Evolutionary conservation across 345 rosid genomes (phyloP).

Genomic region (Lagerstroemia speciosa): DNA sequence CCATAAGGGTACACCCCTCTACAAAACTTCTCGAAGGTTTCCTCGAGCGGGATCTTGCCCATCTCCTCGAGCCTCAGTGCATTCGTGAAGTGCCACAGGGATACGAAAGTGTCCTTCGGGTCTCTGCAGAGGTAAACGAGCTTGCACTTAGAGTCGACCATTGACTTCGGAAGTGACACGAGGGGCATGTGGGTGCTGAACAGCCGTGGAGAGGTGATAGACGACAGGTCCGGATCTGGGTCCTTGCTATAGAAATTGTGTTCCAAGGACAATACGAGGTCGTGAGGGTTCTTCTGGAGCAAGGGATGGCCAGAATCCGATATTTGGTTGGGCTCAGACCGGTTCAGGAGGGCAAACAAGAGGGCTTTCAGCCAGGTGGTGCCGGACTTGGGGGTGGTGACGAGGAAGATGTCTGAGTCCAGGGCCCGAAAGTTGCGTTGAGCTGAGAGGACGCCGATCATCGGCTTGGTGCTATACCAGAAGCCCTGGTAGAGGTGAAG

Average conservation of each 20-base stretch:
- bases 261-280: slow-evolving; percentile 12
- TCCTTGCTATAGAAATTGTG: not conserved
- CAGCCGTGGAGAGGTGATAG: slow-evolving; percentile 3
- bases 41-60: slow-evolving; percentile 17
- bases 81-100: slow-evolving; percentile 11
- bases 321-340: not conserved
- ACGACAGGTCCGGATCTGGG: not conserved
- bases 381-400: slow-evolving; percentile 10
- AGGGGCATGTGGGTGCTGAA: slow-evolving; percentile 10
- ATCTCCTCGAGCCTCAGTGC: slow-evolving; percentile 15
- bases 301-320: slow-evolving; percentile 5
- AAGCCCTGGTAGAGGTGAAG: slow-evolving; percentile 6
- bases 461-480: not conserved
- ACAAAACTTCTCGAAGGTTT: slow-evolving; percentile 28
- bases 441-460: not conserved
- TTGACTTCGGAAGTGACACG: slow-evolving; percentile 6
- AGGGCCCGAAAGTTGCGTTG: slow-evolving; percentile 5
- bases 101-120: slow-evolving; percentile 17
- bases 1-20: slow-evolving; percentile 20
- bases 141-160: slow-evolving; percentile 8
- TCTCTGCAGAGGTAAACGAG: slow-evolving; percentile 14
- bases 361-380: slow-evolving; percentile 13
- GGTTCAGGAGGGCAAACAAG: slow-evolving; percentile 8
- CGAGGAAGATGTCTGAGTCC: slow-evolving; percentile 3
- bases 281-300: slow-evolving; percentile 7